Base-by-base conservation (phyloP, 495 filamentous ascomycete genomes). In the Hypoxylon fuscum region DNA sequence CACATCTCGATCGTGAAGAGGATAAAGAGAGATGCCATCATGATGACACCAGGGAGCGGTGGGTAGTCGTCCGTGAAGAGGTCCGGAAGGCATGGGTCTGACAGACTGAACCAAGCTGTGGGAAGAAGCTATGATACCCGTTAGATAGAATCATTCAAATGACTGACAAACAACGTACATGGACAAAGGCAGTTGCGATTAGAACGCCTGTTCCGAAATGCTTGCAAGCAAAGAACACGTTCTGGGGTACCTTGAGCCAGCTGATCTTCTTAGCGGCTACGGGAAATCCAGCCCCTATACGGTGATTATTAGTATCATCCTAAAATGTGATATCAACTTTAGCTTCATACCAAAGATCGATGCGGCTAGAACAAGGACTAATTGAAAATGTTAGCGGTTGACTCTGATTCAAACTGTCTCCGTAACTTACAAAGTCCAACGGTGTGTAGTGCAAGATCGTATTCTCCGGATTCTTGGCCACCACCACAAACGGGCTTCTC, bases 181-280 rank as follows among this genome's bases (percentile, higher is more conserved):
- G 88, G 17, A 90, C 78, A 54, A 89, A 90, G 8, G 86, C 87
- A 1, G 88, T 90, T 18, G 88, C 85, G 44, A 90, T 74, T 43
- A 90, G 81, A 25, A 90, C 83, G 18, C 88, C 88, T 5, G 88
- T 89, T 44, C 88, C 88, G 59, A 90, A 90, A 58, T 90, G 87
- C 60, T 82, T 82, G 66, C 79, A 80, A 49, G 77, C 72, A 62
- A 84, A 84, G 72, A 84, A 83, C 34, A 79, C 63, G 71, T 76
- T 81, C 8, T 71, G 63, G 6, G 81, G 81, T 23, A 84, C 79
- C 63, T 81, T 80, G 62, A 84, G 62, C 80, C 80, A 83, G 14
- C 62, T 77, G 48, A 83, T 70, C 67, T 82, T 83, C 74, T 82
- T 83, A 0, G 81, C 80, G 4, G 80, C 75, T 10, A 84, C 81